Evolutionary conservation across 305 asterid species (phyloP), one percentile per base, ranked within the genome.

Genomic region (Andrographis paniculata): DNA sequence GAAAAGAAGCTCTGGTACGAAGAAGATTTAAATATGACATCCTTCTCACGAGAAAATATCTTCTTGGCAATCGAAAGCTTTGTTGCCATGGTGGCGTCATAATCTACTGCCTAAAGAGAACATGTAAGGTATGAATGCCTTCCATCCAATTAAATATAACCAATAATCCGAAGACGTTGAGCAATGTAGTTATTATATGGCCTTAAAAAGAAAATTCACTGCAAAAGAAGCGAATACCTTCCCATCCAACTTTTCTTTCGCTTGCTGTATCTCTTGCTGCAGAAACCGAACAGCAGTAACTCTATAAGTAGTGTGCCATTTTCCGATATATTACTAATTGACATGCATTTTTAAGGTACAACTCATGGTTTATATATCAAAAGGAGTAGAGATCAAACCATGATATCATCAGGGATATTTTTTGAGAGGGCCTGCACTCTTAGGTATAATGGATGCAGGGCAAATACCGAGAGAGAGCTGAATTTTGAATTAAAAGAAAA

Each of bases 391-490:
- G 65, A 42, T 14, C 64, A 27, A 37, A 83, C 99, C 94, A 60
- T 63, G 70, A 87, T 77, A 67, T 78, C 87, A 49, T 75, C 72
- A 3, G 95, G 73, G 65, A 87, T 63, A 52, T 65, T 67, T 41
- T 68, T 73, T 1, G 99, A 64, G 55, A 91, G 91, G 40, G 87
- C 83, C 67, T 91, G 84, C 52, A 91, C 89, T 66, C 96, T 72
- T 42, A 91, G 79, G 77, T 91, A 91, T 57, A 91, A 75, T 17
- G 99, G 96, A 74, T 91, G 99, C 75, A 91, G 35, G 21, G 99
- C 99, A 72, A 79, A 91, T 61, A 91, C 99, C 17, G 99, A 91
- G 53, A 91, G 96, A 53, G 99, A 91, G 68, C 99, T 91, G 87
- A 65, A n/a, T n/a, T n/a, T n/a, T n/a, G 71, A 33, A 48, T 20